Evolutionary conservation across 2,329 filamentous ascomycete genomes (phyloP).

Genomic region (Stachybotrys elegans): DNA sequence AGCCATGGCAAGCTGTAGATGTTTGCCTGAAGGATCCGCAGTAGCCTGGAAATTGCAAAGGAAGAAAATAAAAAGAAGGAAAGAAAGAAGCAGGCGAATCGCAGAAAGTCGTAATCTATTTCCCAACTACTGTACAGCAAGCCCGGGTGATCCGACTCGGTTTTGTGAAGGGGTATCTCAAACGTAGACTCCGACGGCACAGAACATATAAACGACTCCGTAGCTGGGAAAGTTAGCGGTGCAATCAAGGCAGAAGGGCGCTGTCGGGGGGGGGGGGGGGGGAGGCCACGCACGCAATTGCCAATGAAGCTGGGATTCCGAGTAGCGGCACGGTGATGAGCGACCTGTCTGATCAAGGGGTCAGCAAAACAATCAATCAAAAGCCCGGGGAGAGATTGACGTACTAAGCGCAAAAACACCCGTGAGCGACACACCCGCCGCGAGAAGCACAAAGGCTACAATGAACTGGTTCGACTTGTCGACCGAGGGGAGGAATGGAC

Average conservation of each 20-base stretch:
- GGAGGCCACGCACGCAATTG: slow-evolving; percentile 69
- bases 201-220: slow-evolving; percentile 97
- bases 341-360: slow-evolving; percentile 74
- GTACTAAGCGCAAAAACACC: slow-evolving; percentile 84
- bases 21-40: no score
- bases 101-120: slow-evolving; percentile 20
- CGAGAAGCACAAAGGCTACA: slow-evolving; percentile 70
- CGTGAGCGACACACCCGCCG: slow-evolving; percentile 66
- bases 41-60: slow-evolving; percentile 11
- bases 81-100: slow-evolving; percentile 16
- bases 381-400: slow-evolving; percentile 15
- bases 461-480: slow-evolving; percentile 80
- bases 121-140: slow-evolving; percentile 32
- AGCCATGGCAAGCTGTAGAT: slow-evolving; percentile 18
- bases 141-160: slow-evolving; percentile 19
- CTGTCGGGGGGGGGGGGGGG: slow-evolving; percentile 26
- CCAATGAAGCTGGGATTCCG: slow-evolving; percentile 80
- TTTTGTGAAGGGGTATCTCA: slow-evolving; percentile 51
- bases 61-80: slow-evolving; percentile 7
- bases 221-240: slow-evolving; percentile 51
- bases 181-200: slow-evolving; percentile 97
- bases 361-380: neutral
- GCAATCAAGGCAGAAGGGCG: neutral
- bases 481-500: slow-evolving; percentile 75
- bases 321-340: slow-evolving; percentile 70